These are phyloP conservation scores for Macrolepiota dolichaula DNA, from an alignment of 768 basidiomycete genomes.

Conservation along the genomic window DNA sequence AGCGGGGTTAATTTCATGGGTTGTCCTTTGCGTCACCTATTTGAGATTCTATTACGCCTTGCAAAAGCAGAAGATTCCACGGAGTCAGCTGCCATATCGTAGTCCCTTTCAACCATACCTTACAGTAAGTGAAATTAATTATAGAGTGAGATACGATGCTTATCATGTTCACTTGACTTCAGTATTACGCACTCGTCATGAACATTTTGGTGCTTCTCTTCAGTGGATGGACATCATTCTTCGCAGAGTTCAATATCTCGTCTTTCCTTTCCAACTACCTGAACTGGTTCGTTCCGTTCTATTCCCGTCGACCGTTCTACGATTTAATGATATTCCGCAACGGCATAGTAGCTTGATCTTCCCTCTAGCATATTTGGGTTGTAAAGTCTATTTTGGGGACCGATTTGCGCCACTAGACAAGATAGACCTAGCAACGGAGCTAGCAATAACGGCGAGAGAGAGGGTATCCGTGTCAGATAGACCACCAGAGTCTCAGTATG, in stretches of 20 bases:
- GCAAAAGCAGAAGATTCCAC: slow-evolving; percentile 25
- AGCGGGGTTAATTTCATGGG: slow-evolving; percentile 28
- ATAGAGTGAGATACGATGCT: not conserved
- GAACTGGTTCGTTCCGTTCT: slow-evolving; percentile 21
- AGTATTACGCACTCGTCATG: slow-evolving; percentile 27
- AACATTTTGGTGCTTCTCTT: slow-evolving; percentile 24
- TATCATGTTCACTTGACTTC: not conserved
- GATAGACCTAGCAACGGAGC: slow-evolving; percentile 23
- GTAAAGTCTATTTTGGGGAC: slow-evolving; percentile 24
- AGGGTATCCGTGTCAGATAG: not conserved
- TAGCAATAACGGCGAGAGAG: slow-evolving; percentile 18
- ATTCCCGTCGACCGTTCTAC: not conserved
- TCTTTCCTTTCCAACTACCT: slow-evolving; percentile 27
- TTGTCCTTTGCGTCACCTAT: slow-evolving; percentile 26
- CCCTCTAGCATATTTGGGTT: slow-evolving; percentile 22
- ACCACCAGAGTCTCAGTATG: slow-evolving; percentile 11
- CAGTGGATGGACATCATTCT: slow-evolving; percentile 27
- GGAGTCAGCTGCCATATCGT: slow-evolving; percentile 30
- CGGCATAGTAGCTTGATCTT: slow-evolving; percentile 21
- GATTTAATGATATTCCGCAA: not conserved
- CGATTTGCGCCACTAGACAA: slow-evolving; percentile 15
- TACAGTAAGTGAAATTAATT: slow-evolving; percentile 22
- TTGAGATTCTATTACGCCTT: slow-evolving; percentile 28
- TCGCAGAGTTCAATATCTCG: slow-evolving; percentile 20
- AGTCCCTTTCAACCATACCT: slow-evolving; percentile 47